phyloP scores from a whole-genome alignment of 129 eudicot genomes.

The Pseudognaphalium luteoalbum region DNA sequence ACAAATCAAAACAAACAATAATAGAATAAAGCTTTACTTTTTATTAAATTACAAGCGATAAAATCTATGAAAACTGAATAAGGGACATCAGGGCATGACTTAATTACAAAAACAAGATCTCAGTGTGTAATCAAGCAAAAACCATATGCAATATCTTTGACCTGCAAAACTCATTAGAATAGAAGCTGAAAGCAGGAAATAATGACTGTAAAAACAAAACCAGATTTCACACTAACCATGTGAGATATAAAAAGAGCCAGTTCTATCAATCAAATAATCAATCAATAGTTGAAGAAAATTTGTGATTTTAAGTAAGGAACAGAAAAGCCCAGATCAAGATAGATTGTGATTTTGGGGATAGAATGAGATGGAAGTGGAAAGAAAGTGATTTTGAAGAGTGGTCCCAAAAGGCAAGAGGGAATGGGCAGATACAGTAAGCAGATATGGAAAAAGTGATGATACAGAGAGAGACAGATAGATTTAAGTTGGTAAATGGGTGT shows the following conservation, averaged over 20 bases:
- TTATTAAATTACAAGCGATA: conserved; percentile 10
- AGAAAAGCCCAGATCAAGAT: conserved; percentile 45
- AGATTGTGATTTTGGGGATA: conserved; percentile 36
- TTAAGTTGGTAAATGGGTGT: background rate
- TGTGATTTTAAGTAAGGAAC: conserved; percentile 14
- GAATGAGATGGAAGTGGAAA: conserved; percentile 24
- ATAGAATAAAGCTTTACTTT: background rate
- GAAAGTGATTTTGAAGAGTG: conserved; percentile 28
- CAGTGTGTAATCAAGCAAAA: conserved; percentile 1
- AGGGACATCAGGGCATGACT: conserved; percentile 8
- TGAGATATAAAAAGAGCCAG: conserved; percentile 25
- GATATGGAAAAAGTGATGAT: conserved; percentile 26
- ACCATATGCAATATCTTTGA: conserved; percentile 21
- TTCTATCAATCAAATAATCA: conserved; percentile 6
- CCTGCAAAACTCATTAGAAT: conserved; percentile 16
- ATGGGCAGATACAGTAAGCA: conserved; percentile 38
- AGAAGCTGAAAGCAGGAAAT: conserved; percentile 16
- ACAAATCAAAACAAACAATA: background rate
- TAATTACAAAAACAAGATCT: conserved; percentile 24
- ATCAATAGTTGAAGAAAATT: conserved; percentile 7
- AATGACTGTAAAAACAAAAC: conserved; percentile 17
- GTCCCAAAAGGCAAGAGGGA: conserved; percentile 34
- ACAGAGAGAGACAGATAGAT: conserved; percentile 32
- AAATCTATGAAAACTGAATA: conserved; percentile 20
- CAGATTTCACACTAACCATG: conserved; percentile 35